phyloP scores from a whole-genome alignment of 179 eudicot genomes.

The Spergularia azorica region DNA sequence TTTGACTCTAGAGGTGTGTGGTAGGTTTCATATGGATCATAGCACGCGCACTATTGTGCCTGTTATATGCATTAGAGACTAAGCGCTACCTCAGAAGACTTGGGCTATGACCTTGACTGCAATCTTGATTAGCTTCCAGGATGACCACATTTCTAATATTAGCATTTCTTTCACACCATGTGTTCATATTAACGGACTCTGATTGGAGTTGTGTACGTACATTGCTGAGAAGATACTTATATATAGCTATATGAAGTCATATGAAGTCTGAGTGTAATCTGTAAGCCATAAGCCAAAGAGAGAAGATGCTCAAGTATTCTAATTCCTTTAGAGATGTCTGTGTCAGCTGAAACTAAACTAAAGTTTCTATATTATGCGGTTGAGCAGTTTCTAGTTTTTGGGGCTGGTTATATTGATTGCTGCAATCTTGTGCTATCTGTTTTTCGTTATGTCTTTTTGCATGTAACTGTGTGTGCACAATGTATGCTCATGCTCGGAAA shows the following conservation, averaged over 20 bases:
- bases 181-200: no score
- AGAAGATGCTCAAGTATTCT: not conserved
- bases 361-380: not conserved
- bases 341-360: not conserved
- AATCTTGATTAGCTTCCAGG: not conserved
- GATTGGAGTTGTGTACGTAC: no score
- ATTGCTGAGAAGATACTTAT: no score
- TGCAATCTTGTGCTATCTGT: not conserved
- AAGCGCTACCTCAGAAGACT: not conserved
- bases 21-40: not conserved
- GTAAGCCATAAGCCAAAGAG: not conserved
- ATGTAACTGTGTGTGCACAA: not conserved
- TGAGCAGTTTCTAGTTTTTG: not conserved
- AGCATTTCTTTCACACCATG: no score
- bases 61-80: no score
- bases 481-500: not conserved
- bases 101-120: not conserved
- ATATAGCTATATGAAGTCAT: no score
- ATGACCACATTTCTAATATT: no score
- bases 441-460: not conserved
- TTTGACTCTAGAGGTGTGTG: not conserved
- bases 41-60: no score
- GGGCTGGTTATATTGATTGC: not conserved
- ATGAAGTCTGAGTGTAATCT: not conserved
- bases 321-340: not conserved